A percentile compares a stretch with the other conserved stretches of the same genome.
Evolutionary conservation across 2,329 filamentous ascomycete genomes (phyloP).

Genomic region (Apiospora saccharicola): DNA sequence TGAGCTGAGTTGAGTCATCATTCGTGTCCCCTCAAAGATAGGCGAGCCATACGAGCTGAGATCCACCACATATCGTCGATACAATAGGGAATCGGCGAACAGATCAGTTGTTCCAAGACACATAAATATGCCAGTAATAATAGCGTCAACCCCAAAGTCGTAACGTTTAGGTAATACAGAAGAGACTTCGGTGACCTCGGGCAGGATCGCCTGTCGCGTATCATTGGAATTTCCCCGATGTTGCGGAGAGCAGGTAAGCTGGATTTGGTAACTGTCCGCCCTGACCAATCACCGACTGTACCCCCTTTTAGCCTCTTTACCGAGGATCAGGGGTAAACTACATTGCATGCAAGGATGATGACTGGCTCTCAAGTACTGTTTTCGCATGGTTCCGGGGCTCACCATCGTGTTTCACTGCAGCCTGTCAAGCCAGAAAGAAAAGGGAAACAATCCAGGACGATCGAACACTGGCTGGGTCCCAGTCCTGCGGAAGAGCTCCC

Average conservation of each 20-base stretch:
- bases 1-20: constrained; percentile 1
- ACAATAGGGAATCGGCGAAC: too few species aligned
- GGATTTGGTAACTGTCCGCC: constrained; percentile 9
- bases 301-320: constrained; percentile 29
- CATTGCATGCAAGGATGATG: not conserved
- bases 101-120: not conserved
- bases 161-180: not conserved
- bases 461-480: not conserved
- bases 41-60: constrained; percentile 1
- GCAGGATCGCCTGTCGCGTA: not conserved
- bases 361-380: not conserved
- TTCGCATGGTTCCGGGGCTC: not conserved
- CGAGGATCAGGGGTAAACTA: constrained; percentile 24
- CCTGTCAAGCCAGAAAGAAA: not conserved
- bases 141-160: not conserved
- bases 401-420: not conserved
- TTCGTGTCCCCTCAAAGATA: not conserved
- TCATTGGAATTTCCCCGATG: not conserved
- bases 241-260: not conserved
- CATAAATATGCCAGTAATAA: not conserved
- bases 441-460: not conserved
- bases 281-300: constrained; percentile 16
- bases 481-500: not conserved
- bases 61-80: not conserved
- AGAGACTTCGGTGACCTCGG: not conserved